A percentile compares a stretch with the other conserved stretches of the same genome.
Conservation (phyloP, 257 asterid genomes). For the Forsythia suspensa region DNA sequence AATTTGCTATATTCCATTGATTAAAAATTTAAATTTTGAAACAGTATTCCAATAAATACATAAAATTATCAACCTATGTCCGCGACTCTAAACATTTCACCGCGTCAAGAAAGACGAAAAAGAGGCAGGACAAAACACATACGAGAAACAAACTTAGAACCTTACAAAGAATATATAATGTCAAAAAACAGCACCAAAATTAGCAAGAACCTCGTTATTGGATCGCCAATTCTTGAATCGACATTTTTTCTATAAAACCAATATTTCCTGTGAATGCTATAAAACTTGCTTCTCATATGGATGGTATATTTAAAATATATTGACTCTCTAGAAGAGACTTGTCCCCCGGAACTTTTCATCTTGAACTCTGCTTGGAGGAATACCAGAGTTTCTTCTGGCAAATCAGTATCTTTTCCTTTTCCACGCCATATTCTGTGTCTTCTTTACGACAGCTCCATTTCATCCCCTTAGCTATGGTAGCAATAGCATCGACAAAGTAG, state of each 20-base stretch:
- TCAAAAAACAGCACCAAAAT: too few species aligned
- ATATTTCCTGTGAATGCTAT: not conserved
- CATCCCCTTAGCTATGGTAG: conserved; percentile 25
- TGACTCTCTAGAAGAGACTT: not conserved
- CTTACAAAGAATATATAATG: not conserved
- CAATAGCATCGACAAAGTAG: conserved; percentile 21
- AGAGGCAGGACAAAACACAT: not conserved
- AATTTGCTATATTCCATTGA: not conserved
- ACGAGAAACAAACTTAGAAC: not conserved
- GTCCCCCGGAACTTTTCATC: not conserved
- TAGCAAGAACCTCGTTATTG: not conserved
- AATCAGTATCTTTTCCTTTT: conserved; percentile 27
- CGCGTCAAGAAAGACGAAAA: not conserved
- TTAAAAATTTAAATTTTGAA: not conserved
- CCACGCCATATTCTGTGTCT: conserved; percentile 21
- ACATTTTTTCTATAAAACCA: not conserved
- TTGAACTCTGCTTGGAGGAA: conserved; percentile 19
- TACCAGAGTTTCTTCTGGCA: conserved; percentile 29
- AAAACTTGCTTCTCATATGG: not conserved
- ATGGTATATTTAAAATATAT: not conserved
- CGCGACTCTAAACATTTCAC: not conserved
- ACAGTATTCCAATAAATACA: not conserved
- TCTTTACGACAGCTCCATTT: conserved; percentile 34
- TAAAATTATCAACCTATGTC: not conserved
- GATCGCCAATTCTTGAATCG: not conserved